These are phyloP conservation scores for Setaria viridis DNA, from an alignment of 202 grass and related monocot genomes.

Conservation along the genomic window DNA sequence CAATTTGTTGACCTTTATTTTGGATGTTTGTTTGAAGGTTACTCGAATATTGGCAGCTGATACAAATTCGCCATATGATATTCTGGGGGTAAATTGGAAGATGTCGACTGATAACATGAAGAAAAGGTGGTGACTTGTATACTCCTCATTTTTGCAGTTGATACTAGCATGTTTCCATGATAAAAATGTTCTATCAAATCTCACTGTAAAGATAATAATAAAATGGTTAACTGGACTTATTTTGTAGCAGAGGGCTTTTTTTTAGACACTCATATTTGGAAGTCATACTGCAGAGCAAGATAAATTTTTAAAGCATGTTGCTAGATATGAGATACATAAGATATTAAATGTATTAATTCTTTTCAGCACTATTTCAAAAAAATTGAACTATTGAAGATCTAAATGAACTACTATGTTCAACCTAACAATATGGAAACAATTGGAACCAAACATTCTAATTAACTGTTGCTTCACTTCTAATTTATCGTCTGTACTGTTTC, in stretches of 20 bases:
- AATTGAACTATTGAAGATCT: not conserved
- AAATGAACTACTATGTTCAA: not conserved
- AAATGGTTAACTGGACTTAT: not conserved
- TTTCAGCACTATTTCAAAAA: not conserved
- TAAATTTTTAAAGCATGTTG: not conserved
- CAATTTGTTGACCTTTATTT: slow-evolving; percentile 17
- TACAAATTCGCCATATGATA: slow-evolving; percentile 77
- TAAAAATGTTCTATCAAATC: not conserved
- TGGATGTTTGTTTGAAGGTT: slow-evolving; percentile 55
- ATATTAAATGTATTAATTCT: not conserved
- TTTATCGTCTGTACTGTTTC: not conserved
- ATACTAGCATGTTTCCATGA: not conserved
- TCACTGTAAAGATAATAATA: not conserved
- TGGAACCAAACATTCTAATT: not conserved
- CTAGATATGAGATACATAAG: slow-evolving; percentile 1
- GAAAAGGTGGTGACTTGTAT: slow-evolving; percentile 74
- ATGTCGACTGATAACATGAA: slow-evolving; percentile 92
- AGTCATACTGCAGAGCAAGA: not conserved
- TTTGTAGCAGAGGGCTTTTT: not conserved
- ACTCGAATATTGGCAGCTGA: slow-evolving; percentile 89
- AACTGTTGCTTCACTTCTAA: not conserved
- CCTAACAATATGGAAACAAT: not conserved
- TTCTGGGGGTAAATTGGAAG: slow-evolving; percentile 94
- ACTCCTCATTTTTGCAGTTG: slow-evolving; percentile 20
- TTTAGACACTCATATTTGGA: not conserved